Conservation (phyloP, 257 asterid genomes). For the Linaria vulgaris region DNA sequence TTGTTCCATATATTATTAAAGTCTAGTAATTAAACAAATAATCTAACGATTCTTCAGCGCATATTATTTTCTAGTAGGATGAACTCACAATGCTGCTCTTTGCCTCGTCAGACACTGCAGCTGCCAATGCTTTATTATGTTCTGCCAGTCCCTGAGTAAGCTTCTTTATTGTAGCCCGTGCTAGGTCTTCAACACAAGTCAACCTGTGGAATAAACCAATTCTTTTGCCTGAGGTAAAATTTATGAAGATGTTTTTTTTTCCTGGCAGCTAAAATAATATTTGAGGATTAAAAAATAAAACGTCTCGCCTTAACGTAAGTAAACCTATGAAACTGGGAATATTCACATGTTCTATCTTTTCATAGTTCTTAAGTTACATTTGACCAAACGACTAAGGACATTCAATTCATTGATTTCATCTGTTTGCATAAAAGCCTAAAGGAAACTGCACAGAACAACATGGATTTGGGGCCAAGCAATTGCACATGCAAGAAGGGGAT, state of each 20-base stretch:
- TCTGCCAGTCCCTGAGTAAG: constrained; percentile 77
- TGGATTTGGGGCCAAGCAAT: constrained; percentile 13
- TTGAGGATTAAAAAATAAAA: constrained; percentile 7
- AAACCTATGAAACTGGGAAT: constrained; percentile 13
- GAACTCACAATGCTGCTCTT: constrained; percentile 74
- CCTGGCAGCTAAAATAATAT: constrained; percentile 5
- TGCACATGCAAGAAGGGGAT: background rate
- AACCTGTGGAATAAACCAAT: constrained; percentile 44
- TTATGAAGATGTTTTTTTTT: constrained; percentile 12
- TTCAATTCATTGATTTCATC: constrained; percentile 10
- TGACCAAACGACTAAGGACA: background rate
- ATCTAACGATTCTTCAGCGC: background rate
- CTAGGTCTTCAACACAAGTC: constrained; percentile 75
- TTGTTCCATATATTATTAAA: background rate
- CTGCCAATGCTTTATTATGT: constrained; percentile 55
- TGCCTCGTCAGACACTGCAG: constrained; percentile 80
- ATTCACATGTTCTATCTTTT: background rate
- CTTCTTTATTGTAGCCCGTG: constrained; percentile 69
- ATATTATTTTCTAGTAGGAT: constrained; percentile 17
- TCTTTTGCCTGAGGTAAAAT: background rate
- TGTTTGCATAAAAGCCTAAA: background rate
- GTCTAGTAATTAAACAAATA: constrained; percentile 18
- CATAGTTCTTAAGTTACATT: constrained; percentile 3
- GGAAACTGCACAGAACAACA: background rate
- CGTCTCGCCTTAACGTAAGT: background rate